Evolutionary conservation across 1,284 basidiomycete species (phyloP).

Genomic region (Sanghuangporus weigelae): DNA sequence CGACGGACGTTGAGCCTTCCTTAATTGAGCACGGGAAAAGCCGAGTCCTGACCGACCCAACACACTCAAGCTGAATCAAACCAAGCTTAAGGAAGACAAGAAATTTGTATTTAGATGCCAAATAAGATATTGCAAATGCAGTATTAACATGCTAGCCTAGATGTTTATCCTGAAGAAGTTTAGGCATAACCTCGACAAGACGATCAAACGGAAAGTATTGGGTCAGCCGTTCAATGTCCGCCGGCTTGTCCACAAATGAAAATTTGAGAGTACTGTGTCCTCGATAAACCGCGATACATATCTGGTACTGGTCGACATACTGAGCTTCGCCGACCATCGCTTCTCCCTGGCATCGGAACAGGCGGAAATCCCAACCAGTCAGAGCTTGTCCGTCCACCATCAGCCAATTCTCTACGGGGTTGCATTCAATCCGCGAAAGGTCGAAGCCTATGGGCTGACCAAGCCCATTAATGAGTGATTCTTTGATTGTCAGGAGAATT

Average conservation of each 20-base stretch:
- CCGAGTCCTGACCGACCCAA: neutral
- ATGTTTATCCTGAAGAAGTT: constrained; percentile 48
- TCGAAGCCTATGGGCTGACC: constrained; percentile 76
- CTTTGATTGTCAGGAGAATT: constrained; percentile 69
- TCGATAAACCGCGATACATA: constrained; percentile 68
- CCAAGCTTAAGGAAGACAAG: too few species aligned
- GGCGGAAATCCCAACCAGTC: constrained; percentile 76
- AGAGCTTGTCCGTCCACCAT: constrained; percentile 61
- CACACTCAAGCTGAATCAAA: too few species aligned
- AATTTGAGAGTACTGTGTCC: constrained; percentile 58
- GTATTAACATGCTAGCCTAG: neutral
- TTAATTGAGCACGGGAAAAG: neutral
- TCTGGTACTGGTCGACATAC: constrained; percentile 60
- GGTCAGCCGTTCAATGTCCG: constrained; percentile 68
- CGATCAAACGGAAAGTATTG: constrained; percentile 79
- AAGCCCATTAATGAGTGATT: constrained; percentile 75
- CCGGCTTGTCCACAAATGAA: constrained; percentile 61
- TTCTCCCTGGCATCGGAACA: constrained; percentile 44
- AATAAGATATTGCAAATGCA: too few species aligned
- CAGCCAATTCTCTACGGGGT: constrained; percentile 56
- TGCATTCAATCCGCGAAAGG: constrained; percentile 72
- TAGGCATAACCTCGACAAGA: constrained; percentile 69
- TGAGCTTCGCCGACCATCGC: constrained; percentile 64
- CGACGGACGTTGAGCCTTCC: neutral
- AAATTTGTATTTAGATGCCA: too few species aligned